Base-by-base conservation (phyloP, 2,329 filamentous ascomycete species). In the Trichoderma hamatum region DNA sequence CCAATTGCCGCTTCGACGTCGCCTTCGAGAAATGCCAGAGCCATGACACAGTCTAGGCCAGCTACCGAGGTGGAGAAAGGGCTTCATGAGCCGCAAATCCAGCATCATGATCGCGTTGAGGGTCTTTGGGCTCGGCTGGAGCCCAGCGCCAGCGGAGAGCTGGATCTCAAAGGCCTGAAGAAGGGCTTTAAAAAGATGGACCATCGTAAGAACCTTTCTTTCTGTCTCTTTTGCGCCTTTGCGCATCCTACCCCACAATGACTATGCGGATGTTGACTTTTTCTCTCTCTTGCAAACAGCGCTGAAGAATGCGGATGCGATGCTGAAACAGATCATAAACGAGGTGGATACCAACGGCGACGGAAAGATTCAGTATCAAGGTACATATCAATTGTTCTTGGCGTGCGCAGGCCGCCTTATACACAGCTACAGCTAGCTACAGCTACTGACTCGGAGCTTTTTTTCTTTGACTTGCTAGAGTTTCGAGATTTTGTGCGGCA, bases 291-390 rank as follows among this genome's bases (percentile, higher is more conserved):
- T 58, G 39, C 46, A 26, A 52, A 52, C 51, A 89, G 86, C 86
- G 62, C 80, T 99, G 76, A 97, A 97, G 84, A 96, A 97, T 85
- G 96, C 96, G 77, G 92, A 97, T 79, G 84, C 88, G 46, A 89
- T 98, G 84, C 86, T 99, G 71, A 87, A 88, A 76, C 90, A 92
- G 76, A 92, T 98, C 69, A 86, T 97, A 78, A 85, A 86, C 72
- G 87, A 90, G 71, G 94, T 97, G 72, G 96, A 99, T 78, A 91
- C 89, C 69, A 94, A 94, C 77, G 88, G 89, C 30, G 94, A 98
- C 79, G 93, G 95, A 72, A 90, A 89, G 76, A 98, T 99, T 74
- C 91, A 96, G 80, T 97, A 93, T 78, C 88, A 94, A 82, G 93
- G 93, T 96, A 85, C 78, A 86, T 76, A 67, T 30, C 39, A 16